Evolutionary conservation across 441 rosid species (phyloP), one percentile per base, ranked within the genome.

Genomic region (Erodium trifolium): DNA sequence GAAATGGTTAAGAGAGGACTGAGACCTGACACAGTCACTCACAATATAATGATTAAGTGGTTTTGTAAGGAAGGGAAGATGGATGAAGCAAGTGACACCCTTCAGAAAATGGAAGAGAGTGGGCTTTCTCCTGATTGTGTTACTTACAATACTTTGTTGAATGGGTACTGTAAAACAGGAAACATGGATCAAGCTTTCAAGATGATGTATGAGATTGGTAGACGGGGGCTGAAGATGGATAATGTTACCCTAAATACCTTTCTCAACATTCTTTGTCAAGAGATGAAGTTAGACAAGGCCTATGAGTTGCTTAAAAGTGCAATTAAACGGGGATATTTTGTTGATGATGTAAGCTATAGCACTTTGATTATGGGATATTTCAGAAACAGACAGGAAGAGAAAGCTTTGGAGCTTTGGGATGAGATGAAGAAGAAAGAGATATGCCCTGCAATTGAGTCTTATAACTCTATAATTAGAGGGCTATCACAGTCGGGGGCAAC

Each of bases 331-430:
- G 98, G 97, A 19, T 93, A 87, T 80, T 81, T 82, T 67, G 80
- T 88, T 65, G 91, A 93, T 74, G 96, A 85, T 84, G 87, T 88
- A 57, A 91, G 89, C 70, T 89, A 89, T 72, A 91, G 93, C 18
- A 93, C 93, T 47, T 55, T 89, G 75, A 87, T 93, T 64, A 75
- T 45, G 0, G 94, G 94, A 63, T 86, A 76, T 73, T 88, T 87
- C 57, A 87, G 78, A 79, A 83, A 76, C 74, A 87, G 80, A 63
- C 81, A 77, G 69, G 69, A 66, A 5, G 86, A 72, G 63, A 73
- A 65, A 51, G 94, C 92, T 43, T 72, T 88, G 71, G 77, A 77
- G 68, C 85, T 84, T 64, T 91, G 98, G 97, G 79, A 81, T 17
- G 94, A 91, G 79, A 91, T 93, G 94, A 91, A 81, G 82, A 79